A percentile compares a stretch with the other conserved stretches of the same genome.
These are phyloP conservation scores for Diaporthe sp. DNA, from an alignment of 2,329 filamentous ascomycete species.

Conservation along the genomic window DNA sequence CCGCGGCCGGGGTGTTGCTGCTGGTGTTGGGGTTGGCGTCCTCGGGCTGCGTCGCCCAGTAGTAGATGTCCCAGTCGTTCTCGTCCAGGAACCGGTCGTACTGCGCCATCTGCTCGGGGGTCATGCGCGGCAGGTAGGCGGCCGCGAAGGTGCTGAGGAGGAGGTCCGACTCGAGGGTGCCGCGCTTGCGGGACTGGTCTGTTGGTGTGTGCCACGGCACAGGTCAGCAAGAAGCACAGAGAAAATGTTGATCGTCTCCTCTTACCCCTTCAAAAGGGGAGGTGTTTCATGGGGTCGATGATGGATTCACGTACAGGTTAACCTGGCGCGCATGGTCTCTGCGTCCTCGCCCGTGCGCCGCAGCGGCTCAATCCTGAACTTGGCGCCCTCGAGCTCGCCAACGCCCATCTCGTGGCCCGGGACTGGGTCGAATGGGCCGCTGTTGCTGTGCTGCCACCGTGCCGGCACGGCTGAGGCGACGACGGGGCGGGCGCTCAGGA, in stretches of 20 bases:
- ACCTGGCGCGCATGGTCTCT: slow-evolving; percentile 87
- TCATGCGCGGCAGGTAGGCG: slow-evolving; percentile 81
- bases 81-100: slow-evolving; percentile 97
- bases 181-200: slow-evolving; percentile 98
- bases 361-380: slow-evolving; percentile 92
- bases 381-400: slow-evolving; percentile 88
- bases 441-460: slow-evolving; percentile 37
- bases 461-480: slow-evolving; percentile 33
- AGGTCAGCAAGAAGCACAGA: slow-evolving; percentile 23
- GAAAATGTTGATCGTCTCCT: no score
- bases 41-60: slow-evolving; percentile 95
- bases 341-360: slow-evolving; percentile 86
- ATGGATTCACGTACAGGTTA: slow-evolving; percentile 71
- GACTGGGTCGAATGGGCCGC: slow-evolving; percentile 49
- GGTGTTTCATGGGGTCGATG: slow-evolving; percentile 4
- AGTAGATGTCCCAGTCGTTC: slow-evolving; percentile 99
- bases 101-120: slow-evolving; percentile 78
- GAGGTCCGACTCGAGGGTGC: slow-evolving; percentile 95
- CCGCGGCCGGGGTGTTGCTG: slow-evolving; percentile 49
- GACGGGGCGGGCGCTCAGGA: slow-evolving; percentile 39
- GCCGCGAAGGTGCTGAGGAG: slow-evolving; percentile 96
- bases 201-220: slow-evolving; percentile 5
- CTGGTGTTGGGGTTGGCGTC: slow-evolving; percentile 61
- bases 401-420: slow-evolving; percentile 75
- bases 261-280: background rate